Conservation (phyloP, 495 filamentous ascomycete species). For the Glutinoglossum americanum region DNA sequence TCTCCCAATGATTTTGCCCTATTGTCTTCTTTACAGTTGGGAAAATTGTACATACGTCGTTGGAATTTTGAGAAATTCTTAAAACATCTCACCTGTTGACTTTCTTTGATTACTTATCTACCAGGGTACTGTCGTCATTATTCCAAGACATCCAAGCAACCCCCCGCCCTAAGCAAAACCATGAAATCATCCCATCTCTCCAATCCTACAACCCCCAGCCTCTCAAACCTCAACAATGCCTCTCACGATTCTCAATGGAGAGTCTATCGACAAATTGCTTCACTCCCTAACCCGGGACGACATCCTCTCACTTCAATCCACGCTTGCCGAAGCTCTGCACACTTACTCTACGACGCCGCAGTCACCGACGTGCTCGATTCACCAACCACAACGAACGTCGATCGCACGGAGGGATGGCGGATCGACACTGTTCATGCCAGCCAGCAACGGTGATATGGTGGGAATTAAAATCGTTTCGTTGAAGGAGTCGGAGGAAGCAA, state of each 20-base stretch:
- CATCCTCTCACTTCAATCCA: constrained; percentile 36
- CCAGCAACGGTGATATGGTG: constrained; percentile 29
- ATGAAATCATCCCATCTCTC: too few relatives aligned
- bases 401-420: constrained; percentile 44
- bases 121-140: too few relatives aligned
- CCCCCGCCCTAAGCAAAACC: too few relatives aligned
- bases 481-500: constrained; percentile 7
- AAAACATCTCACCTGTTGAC: too few relatives aligned
- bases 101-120: too few relatives aligned
- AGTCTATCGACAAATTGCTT: constrained; percentile 48
- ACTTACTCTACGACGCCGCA: constrained; percentile 58
- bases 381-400: constrained; percentile 58
- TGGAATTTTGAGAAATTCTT: too few relatives aligned
- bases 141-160: too few relatives aligned
- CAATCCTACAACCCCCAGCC: not conserved
- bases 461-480: constrained; percentile 44
- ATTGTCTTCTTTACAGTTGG: too few relatives aligned
- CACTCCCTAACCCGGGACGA: constrained; percentile 48
- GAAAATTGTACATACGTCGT: too few relatives aligned
- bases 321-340: constrained; percentile 55
- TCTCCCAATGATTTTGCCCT: too few relatives aligned
- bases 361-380: constrained; percentile 11
- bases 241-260: constrained; percentile 52
- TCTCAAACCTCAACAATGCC: constrained; percentile 31
- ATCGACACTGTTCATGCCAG: constrained; percentile 79